A percentile compares a stretch with the other conserved stretches of the same genome.
Evolutionary conservation across 352 stramenopile genomes (phyloP).

Genomic region (Pythium insidiosum): DNA sequence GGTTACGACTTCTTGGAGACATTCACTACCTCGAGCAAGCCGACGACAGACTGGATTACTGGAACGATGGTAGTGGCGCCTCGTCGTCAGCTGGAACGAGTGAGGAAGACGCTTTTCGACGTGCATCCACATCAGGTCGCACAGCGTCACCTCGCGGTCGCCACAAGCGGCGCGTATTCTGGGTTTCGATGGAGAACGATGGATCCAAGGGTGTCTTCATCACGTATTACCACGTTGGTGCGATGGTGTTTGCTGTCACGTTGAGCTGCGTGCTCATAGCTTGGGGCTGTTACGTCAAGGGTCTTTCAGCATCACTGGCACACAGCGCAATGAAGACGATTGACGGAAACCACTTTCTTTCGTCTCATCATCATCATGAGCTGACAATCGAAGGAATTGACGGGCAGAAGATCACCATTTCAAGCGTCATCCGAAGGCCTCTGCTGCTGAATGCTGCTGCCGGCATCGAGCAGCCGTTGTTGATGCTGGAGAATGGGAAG

Average conservation of each 20-base stretch:
- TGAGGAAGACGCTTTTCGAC: too few relatives aligned
- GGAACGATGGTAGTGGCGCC: too few relatives aligned
- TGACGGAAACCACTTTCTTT: constrained; percentile 44
- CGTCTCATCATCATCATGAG: constrained; percentile 36
- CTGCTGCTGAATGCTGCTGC: constrained; percentile 40
- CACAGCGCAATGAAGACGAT: constrained; percentile 57
- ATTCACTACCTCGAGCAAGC: constrained; percentile 60
- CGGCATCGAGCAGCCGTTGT: constrained; percentile 15
- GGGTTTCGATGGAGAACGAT: constrained; percentile 66
- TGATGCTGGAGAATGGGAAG: constrained; percentile 43
- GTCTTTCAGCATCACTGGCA: constrained; percentile 53
- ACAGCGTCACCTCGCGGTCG: background rate
- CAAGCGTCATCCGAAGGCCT: constrained; percentile 53
- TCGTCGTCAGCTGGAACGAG: too few relatives aligned
- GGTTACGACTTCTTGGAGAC: constrained; percentile 38
- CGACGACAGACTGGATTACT: too few relatives aligned
- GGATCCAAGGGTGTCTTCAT: constrained; percentile 76
- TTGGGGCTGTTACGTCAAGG: constrained; percentile 71
- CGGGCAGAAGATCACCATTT: constrained; percentile 69
- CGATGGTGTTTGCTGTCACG: constrained; percentile 38
- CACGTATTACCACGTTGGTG: constrained; percentile 65
- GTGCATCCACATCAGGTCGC: background rate
- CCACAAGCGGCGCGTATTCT: constrained; percentile 30
- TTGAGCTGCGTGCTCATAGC: constrained; percentile 46
- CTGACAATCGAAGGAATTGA: constrained; percentile 60